Evolutionary conservation across 2,329 filamentous ascomycete genomes (phyloP), one percentile per base, ranked within the genome.

Genomic region (Pseudogymnoascus sp.): DNA sequence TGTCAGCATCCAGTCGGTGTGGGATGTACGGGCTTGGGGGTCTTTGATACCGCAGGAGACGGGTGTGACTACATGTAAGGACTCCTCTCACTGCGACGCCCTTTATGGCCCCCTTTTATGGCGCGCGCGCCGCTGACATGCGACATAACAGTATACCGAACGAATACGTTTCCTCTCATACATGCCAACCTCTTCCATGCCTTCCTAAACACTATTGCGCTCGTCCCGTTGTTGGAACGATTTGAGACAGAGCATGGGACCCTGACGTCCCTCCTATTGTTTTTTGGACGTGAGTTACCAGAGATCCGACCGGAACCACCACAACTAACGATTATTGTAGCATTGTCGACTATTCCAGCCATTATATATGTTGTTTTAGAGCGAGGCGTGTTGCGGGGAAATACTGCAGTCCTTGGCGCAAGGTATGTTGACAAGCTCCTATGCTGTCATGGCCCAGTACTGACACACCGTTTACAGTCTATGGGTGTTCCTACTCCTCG

Each of bases 211-310:
- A 74, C 91, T 23, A 60, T 95, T 66, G 90, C 91, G 22, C 75
- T 97, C 66, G 87, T 88, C 39, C 94, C 94, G n/a, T 79, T 99
- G 60, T 78, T 99, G 74, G 93, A 97, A 76, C 85, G 92, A 65
- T 99, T 97, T 75, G 94, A 99, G 78, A 84, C 85, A 65, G 93
- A 97, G 74, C 87, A 95, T 75, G 94, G 94, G 60, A 97, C 93
- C 6, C 79, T 97, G 71, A 91, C 91, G 25, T 89, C 91, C n/a
- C 74, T 96, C 66, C 85, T 90, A 36, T 80, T 97, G 60, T 97
- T 97, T 74, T 85, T 94, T 70, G 94, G 94, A 63, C 92, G 92
- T 96, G 80, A 79, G 92, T 83, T 42, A 64, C 19, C 38, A 33
- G 28, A 35, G 28, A 55, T 35, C 28, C 28, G 49, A 12, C n/a